Percentiles rank a stretch among this genome's conserved stretches.
These are phyloP conservation scores for Bidens hawaiensis DNA, from an alignment of 140 eudicot genomes.

Conservation along the genomic window DNA sequence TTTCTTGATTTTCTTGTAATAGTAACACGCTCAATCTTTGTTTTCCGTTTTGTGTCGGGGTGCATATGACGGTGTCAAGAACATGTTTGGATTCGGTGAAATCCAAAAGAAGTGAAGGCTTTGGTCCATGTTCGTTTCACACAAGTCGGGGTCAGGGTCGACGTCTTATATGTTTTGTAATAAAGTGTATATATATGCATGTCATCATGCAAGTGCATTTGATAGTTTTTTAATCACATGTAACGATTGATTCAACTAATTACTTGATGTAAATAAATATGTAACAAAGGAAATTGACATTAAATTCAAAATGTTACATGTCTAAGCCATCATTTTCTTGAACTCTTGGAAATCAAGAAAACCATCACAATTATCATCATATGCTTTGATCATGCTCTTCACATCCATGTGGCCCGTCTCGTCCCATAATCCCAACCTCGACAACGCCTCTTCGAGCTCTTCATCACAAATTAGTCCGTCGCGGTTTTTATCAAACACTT, in stretches of 20 bases:
- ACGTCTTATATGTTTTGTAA: background rate
- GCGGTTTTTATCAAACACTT: constrained; percentile 64
- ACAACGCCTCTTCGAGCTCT: constrained; percentile 52
- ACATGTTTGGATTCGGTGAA: constrained; percentile 44
- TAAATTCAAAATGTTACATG: background rate
- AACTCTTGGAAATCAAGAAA: constrained; percentile 69
- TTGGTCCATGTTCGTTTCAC: background rate
- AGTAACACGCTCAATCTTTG: background rate
- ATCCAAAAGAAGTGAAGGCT: constrained; percentile 31
- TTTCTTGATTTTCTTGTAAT: background rate
- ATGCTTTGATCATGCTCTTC: constrained; percentile 42
- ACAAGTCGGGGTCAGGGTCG: background rate
- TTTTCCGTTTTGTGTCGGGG: constrained; percentile 35
- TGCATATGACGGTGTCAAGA: constrained; percentile 54
- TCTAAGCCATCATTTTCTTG: constrained; percentile 63
- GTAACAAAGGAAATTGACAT: background rate
- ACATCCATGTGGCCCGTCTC: constrained; percentile 31
- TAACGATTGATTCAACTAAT: constrained; percentile 5
- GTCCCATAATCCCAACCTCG: constrained; percentile 49
- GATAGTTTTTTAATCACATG: constrained; percentile 6
- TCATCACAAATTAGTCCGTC: constrained; percentile 61
- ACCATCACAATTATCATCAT: constrained; percentile 62
- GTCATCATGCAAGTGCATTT: constrained; percentile 5
- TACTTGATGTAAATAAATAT: background rate
- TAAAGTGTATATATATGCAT: constrained; percentile 10